Conservation (phyloP, 768 basidiomycete species). For the Tylopilus sp. region DNA sequence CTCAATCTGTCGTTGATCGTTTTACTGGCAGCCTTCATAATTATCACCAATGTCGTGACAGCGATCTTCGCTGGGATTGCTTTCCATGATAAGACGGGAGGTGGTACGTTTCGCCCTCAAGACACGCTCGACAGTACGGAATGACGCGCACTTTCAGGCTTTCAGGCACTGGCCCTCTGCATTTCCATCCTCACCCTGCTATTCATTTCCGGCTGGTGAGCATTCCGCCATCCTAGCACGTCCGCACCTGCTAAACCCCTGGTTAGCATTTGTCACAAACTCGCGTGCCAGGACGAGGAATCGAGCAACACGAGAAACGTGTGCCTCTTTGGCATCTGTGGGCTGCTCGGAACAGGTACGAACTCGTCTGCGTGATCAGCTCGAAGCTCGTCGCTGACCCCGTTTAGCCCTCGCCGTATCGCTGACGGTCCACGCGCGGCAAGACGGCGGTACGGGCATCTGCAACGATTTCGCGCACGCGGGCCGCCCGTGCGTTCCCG, state of each 20-base stretch:
- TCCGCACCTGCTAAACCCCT: not conserved
- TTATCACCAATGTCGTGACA: conserved; percentile 11
- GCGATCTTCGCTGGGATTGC: conserved; percentile 15
- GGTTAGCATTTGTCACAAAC: conserved; percentile 17
- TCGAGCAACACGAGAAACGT: conserved; percentile 23
- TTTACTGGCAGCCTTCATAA: conserved; percentile 14
- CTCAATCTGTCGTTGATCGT: not conserved
- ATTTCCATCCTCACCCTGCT: conserved; percentile 11
- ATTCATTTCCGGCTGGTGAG: conserved; percentile 22
- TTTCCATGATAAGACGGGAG: conserved; percentile 19
- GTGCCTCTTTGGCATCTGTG: conserved; percentile 18
- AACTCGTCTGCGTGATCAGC: not conserved
- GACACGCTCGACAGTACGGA: not conserved
- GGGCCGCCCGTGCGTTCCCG: conserved; percentile 18
- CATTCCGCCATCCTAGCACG: not conserved
- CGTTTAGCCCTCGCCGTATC: conserved; percentile 16
- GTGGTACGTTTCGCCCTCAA: conserved; percentile 15
- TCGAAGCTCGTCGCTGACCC: not conserved
- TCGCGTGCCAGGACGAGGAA: conserved; percentile 12
- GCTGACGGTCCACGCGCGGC: conserved; percentile 29
- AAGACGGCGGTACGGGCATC: conserved; percentile 14
- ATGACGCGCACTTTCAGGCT: conserved; percentile 12
- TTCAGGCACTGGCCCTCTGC: conserved; percentile 18
- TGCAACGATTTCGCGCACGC: conserved; percentile 30
- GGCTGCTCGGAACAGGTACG: conserved; percentile 20